Evolutionary conservation across 805 yeast species (phyloP).

Genomic region (Danielozyma ontarioensis): DNA sequence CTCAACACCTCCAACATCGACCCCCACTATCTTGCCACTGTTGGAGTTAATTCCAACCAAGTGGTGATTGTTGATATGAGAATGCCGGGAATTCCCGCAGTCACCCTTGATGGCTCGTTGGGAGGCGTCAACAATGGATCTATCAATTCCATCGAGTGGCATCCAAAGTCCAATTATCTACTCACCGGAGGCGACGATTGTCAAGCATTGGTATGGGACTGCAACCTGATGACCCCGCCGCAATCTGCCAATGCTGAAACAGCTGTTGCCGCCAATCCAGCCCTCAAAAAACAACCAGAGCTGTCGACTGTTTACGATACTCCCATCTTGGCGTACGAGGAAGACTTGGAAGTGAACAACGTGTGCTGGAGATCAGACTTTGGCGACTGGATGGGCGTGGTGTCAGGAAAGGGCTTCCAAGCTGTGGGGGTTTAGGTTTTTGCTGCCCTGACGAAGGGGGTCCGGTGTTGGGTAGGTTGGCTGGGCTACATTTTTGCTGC

Average conservation of each 20-base stretch:
- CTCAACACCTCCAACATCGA: slow-evolving; percentile 76
- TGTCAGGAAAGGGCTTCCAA: slow-evolving; percentile 65
- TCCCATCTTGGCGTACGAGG: slow-evolving; percentile 51
- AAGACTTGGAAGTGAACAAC: slow-evolving; percentile 68
- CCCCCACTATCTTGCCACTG: slow-evolving; percentile 77
- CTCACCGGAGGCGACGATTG: slow-evolving; percentile 68
- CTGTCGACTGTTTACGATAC: slow-evolving; percentile 17
- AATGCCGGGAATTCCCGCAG: slow-evolving; percentile 77
- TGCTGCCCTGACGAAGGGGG: no score
- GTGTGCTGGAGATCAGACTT: slow-evolving; percentile 61
- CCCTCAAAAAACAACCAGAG: slow-evolving; percentile 1
- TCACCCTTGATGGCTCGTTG: slow-evolving; percentile 54
- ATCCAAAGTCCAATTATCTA: slow-evolving; percentile 63
- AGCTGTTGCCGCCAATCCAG: slow-evolving; percentile 1
- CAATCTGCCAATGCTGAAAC: no score
- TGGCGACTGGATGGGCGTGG: slow-evolving; percentile 81
- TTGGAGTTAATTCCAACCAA: slow-evolving; percentile 63
- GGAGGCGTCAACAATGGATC: slow-evolving; percentile 50
- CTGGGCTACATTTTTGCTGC: no score
- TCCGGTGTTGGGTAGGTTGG: no score
- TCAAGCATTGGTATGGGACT: slow-evolving; percentile 68
- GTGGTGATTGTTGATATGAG: slow-evolving; percentile 78
- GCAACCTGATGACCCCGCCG: slow-evolving; percentile 24
- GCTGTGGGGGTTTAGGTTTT: slow-evolving; percentile 40
- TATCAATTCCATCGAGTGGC: slow-evolving; percentile 78